Conservation (phyloP, 2,329 filamentous ascomycete species). For the Aspergillus sp. region DNA sequence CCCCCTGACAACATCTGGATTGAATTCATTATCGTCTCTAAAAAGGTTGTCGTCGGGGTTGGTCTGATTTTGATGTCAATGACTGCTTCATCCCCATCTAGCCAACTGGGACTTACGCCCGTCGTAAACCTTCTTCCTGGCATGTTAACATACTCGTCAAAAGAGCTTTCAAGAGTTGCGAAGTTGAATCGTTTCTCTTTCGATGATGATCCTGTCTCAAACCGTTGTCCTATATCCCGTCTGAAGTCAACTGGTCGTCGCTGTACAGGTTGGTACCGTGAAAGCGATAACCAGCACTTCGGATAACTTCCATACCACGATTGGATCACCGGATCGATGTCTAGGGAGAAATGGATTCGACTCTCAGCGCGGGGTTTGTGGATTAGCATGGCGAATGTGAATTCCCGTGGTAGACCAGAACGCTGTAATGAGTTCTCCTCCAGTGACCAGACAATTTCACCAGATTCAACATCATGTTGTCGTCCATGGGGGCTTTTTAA, state of each 20-base stretch:
- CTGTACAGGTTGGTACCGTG: slow-evolving; percentile 33
- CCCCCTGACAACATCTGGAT: background rate
- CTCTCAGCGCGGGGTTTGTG: slow-evolving; percentile 38
- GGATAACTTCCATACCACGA: slow-evolving; percentile 38
- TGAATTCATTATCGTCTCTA: background rate
- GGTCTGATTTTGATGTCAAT: background rate
- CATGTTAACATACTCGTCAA: slow-evolving; percentile 43
- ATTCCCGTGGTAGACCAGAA: slow-evolving; percentile 45
- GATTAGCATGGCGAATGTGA: slow-evolving; percentile 46
- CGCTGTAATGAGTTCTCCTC: slow-evolving; percentile 45
- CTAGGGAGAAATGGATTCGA: slow-evolving; percentile 33
- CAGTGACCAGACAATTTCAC: slow-evolving; percentile 45
- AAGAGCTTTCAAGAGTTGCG: slow-evolving; percentile 32
- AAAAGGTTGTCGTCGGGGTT: background rate
- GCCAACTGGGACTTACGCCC: slow-evolving; percentile 10
- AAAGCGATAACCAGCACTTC: slow-evolving; percentile 31
- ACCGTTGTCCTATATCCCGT: slow-evolving; percentile 39
- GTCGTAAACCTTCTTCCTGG: slow-evolving; percentile 36
- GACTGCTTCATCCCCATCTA: background rate
- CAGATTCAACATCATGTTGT: slow-evolving; percentile 37
- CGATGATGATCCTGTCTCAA: slow-evolving; percentile 28
- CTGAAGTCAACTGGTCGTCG: slow-evolving; percentile 35
- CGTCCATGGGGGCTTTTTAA: slow-evolving; percentile 28
- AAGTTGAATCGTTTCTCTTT: slow-evolving; percentile 42
- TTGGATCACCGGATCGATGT: slow-evolving; percentile 39